Conservation (phyloP, 352 stramenopile genomes). For the Pseudoperonospora humuli region DNA sequence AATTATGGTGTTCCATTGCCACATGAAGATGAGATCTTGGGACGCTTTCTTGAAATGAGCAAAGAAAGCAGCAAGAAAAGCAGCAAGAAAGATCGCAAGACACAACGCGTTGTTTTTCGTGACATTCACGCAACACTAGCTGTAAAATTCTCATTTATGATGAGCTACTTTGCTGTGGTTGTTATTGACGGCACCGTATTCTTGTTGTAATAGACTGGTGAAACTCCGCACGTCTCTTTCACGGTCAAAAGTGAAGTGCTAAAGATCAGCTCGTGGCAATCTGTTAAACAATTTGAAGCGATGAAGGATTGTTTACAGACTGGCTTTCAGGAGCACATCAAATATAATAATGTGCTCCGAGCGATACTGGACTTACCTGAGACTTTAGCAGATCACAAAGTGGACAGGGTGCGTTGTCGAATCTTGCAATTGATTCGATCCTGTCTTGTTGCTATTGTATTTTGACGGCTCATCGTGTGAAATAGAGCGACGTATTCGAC, state of each 20-base stretch:
- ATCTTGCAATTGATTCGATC: not conserved
- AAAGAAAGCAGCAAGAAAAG: slow-evolving; percentile 87
- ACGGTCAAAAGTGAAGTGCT: slow-evolving; percentile 67
- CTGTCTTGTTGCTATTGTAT: not conserved
- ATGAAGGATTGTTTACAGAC: slow-evolving; percentile 69
- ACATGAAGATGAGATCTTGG: slow-evolving; percentile 60
- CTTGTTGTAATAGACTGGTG: slow-evolving; percentile 41
- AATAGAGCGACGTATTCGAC: slow-evolving; percentile 67
- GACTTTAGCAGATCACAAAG: slow-evolving; percentile 59
- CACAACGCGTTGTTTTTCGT: slow-evolving; percentile 75
- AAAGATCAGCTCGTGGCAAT: slow-evolving; percentile 69
- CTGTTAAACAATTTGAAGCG: slow-evolving; percentile 75
- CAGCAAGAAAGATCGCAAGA: slow-evolving; percentile 86
- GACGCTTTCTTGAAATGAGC: slow-evolving; percentile 69
- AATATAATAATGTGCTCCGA: slow-evolving; percentile 84
- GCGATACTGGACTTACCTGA: slow-evolving; percentile 69
- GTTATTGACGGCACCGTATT: slow-evolving; percentile 1
- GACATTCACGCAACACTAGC: slow-evolving; percentile 75
- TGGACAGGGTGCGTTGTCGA: slow-evolving; percentile 51
- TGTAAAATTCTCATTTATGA: slow-evolving; percentile 23
- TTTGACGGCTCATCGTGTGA: slow-evolving; percentile 7
- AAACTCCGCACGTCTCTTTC: slow-evolving; percentile 73
- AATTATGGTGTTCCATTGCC: slow-evolving; percentile 40
- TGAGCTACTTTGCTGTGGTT: not conserved
- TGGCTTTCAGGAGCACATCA: slow-evolving; percentile 79